Base-by-base conservation (phyloP, 1,284 basidiomycete species). In the Apiotrichum gamsii region DNA sequence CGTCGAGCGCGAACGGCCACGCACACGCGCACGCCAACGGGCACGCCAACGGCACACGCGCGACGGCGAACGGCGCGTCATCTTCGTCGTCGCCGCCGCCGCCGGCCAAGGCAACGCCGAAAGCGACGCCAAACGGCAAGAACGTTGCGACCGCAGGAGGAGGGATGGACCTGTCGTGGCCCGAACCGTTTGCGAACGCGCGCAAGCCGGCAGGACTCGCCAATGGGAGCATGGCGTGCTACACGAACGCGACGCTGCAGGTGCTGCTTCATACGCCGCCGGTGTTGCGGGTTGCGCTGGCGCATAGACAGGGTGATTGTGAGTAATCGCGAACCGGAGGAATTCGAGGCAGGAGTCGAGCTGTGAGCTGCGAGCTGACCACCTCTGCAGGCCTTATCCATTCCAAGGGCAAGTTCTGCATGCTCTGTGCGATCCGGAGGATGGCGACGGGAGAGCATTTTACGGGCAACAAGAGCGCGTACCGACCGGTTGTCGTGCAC, bases 201-300 rank as follows among this genome's bases (percentile, higher is more conserved):
- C 57, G 56, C 31, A 20, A 46, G 15, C 58, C 59, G 0, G 61
- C 70, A 0, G 94, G 94, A 1, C 75, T 98, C 30, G 76, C 82
- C 62, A 99, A 99, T 72, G 83, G 76, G n/a, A 90, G 90, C 41
- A 98, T 97, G 70, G 95, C 90, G 1, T 99, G 95, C 73, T 99
- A 96, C 72, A 76, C 96, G 61, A 99, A 99, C 72, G 91, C 90
- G 56, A 88, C 87, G 28, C 75, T 98, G 49, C 95, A 99, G 75
- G 90, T 90, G 59, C 78, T 98, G 40, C 74, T 97, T 18, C 93
- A 98, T 68, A 97, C 94, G 0, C 84, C 93, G 9, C 90, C 93
- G 3, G 78, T 99, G 16, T 77, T 95, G 24, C 79, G 81, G 54
- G 72, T 87, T 30, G 70, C 93, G 11, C 52, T 79, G 25, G 74